phyloP scores from a whole-genome alignment of 129 eudicot species.

The Chrysanthemum makinoi region DNA sequence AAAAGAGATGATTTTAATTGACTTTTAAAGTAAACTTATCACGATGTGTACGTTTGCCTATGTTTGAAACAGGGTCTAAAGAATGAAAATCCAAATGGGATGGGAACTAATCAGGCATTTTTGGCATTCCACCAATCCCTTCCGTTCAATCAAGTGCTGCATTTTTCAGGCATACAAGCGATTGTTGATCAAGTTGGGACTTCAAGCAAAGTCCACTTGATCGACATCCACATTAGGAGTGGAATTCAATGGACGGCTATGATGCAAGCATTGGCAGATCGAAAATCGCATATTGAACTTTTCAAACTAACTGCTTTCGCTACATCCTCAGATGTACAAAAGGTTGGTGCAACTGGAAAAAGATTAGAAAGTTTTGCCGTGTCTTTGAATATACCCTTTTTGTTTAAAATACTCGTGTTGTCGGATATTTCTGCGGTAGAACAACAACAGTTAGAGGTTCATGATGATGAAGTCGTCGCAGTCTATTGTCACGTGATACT shows the following conservation, averaged over 20 bases:
- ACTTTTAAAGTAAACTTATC: neutral
- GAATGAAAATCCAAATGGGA: slow-evolving; percentile 20
- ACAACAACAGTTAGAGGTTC: slow-evolving; percentile 36
- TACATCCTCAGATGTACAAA: slow-evolving; percentile 26
- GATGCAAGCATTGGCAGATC: slow-evolving; percentile 53
- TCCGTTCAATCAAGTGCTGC: slow-evolving; percentile 58
- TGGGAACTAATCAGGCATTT: slow-evolving; percentile 33
- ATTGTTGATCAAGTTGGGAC: slow-evolving; percentile 41
- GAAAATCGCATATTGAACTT: slow-evolving; percentile 24
- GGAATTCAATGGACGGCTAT: slow-evolving; percentile 53
- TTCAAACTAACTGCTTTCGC: slow-evolving; percentile 47
- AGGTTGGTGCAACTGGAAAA: slow-evolving; percentile 42
- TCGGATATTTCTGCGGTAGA: slow-evolving; percentile 42
- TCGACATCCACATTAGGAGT: slow-evolving; percentile 60
- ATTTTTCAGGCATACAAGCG: slow-evolving; percentile 53
- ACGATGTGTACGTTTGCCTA: neutral
- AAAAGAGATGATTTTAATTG: too few species aligned
- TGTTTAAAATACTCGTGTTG: slow-evolving; percentile 39
- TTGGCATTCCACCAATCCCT: slow-evolving; percentile 43
- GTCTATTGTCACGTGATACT: slow-evolving; percentile 40
- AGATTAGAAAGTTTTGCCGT: slow-evolving; percentile 45
- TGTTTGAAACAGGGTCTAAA: slow-evolving; percentile 20
- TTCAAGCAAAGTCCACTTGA: slow-evolving; percentile 46
- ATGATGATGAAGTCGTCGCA: slow-evolving; percentile 42
- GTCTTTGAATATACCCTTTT: slow-evolving; percentile 45